Evolutionary conservation across 148 eudicot genomes (phyloP), one percentile per base, ranked within the genome.

Genomic region (Rheum nobile): DNA sequence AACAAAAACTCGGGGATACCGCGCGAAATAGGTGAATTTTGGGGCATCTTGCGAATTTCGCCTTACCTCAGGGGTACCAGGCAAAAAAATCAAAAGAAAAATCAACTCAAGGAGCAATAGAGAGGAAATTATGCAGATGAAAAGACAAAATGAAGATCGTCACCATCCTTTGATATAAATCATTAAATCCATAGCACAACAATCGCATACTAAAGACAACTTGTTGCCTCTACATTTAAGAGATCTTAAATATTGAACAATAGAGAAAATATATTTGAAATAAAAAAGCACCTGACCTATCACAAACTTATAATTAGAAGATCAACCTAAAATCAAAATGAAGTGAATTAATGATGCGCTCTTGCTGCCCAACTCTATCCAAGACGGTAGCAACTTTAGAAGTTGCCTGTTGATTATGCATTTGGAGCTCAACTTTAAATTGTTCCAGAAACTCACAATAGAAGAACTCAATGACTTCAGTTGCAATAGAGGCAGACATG

Each of bases 291-390:
- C 57, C 16, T 50, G 57, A 50, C 24, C 65, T 26, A 19, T 24
- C 26, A 13, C 67, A 61, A 61, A n/a, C n/a, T n/a, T n/a, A n/a
- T n/a, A n/a, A n/a, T n/a, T n/a, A n/a, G n/a, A n/a, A n/a, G n/a
- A n/a, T n/a, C n/a, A n/a, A n/a, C n/a, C n/a, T n/a, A n/a, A n/a
- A n/a, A n/a, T n/a, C n/a, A n/a, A n/a, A 81, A 78, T 91, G 97
- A 73, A 95, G 89, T 38, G 97, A 91, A 74, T 95, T 96, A 85
- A 95, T 90, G 97, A 95, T 95, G 43, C 57, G 74, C 39, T 83
- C 87, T 79, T 95, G 98, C 69, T 95, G 92, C 81, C 90, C 96
- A 71, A 93, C 96, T 77, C 96, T 88, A 7, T 80, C 88, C 75
- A 95, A 74, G 43, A 95, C 89, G 59, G 85, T 91, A 65, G 85